Percentiles rank a stretch among this genome's conserved stretches.
These are phyloP conservation scores for Phialocephala sp. DNA, from an alignment of 2,329 filamentous ascomycete species.

Conservation along the genomic window DNA sequence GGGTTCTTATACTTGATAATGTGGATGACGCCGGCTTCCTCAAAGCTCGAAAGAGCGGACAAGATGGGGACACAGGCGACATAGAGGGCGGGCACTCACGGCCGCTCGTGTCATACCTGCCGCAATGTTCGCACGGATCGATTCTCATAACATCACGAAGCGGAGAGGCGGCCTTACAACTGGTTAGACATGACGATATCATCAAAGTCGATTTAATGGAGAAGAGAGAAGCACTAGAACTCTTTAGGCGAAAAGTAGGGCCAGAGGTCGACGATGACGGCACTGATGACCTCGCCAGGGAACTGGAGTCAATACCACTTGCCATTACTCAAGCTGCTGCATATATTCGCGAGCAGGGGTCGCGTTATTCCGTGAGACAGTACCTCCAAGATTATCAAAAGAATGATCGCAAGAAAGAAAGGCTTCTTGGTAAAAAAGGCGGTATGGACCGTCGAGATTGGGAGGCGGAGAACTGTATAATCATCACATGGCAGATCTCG, in stretches of 20 bases:
- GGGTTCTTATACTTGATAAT: constrained; percentile 46
- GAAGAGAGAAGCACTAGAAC: constrained; percentile 28
- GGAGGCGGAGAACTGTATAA: constrained; percentile 43
- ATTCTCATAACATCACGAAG: constrained; percentile 36
- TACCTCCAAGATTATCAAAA: constrained; percentile 48
- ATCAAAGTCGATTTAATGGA: constrained; percentile 39
- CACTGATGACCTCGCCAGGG: constrained; percentile 19
- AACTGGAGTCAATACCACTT: constrained; percentile 37
- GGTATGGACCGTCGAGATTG: constrained; percentile 43
- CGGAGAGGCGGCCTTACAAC: constrained; percentile 21
- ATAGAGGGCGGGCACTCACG: constrained; percentile 10
- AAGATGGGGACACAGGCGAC: constrained; percentile 15
- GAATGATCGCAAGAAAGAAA: constrained; percentile 39
- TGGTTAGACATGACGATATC: constrained; percentile 32
- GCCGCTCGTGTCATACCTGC: constrained; percentile 28
- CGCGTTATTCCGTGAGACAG: constrained; percentile 40
- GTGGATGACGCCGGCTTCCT: constrained; percentile 40
- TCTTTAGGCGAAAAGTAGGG: constrained; percentile 38
- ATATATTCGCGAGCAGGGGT: constrained; percentile 34
- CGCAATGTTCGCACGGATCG: constrained; percentile 25
- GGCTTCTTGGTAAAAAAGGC: constrained; percentile 40
- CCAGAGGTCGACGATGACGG: neutral
- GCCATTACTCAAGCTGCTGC: constrained; percentile 35
- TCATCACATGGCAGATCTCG: constrained; percentile 45
- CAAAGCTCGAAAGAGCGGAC: constrained; percentile 14